Evolutionary conservation across 2,329 filamentous ascomycete species (phyloP).

Genomic region (Diplocarpon mali): DNA sequence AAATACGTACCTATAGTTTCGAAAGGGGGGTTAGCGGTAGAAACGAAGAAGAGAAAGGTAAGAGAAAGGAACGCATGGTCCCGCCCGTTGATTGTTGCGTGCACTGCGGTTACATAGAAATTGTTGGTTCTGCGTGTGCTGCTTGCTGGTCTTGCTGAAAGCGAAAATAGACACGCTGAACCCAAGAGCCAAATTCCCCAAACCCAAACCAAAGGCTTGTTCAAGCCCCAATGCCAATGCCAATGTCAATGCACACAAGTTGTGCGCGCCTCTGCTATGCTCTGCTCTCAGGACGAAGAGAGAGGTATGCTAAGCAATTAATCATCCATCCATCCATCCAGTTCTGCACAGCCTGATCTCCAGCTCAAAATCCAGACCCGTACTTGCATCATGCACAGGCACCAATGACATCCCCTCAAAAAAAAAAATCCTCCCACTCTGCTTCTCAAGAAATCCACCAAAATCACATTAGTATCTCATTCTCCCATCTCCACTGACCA

Average conservation of each 20-base stretch:
- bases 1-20: too few species aligned
- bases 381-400: not conserved
- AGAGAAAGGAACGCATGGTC: not conserved
- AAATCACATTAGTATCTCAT: too few species aligned
- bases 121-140: not conserved
- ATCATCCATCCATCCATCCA: conserved; percentile 1
- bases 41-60: not conserved
- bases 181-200: not conserved
- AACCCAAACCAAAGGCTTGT: not conserved
- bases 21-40: too few species aligned
- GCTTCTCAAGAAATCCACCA: too few species aligned
- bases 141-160: not conserved
- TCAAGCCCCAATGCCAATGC: not conserved
- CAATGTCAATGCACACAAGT: not conserved
- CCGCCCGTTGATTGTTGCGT: too few species aligned
- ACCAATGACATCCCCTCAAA: not conserved
- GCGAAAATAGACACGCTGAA: not conserved
- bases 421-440: not conserved
- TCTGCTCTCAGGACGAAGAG: not conserved
- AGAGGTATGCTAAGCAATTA: conserved; percentile 8
- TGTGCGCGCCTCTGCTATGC: not conserved
- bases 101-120: too few species aligned
- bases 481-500: not conserved
- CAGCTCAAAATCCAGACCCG: not conserved
- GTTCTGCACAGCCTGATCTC: not conserved